Evolutionary conservation across 805 yeast species (phyloP), one percentile per base, ranked within the genome.

Genomic region (Candida insectalens): DNA sequence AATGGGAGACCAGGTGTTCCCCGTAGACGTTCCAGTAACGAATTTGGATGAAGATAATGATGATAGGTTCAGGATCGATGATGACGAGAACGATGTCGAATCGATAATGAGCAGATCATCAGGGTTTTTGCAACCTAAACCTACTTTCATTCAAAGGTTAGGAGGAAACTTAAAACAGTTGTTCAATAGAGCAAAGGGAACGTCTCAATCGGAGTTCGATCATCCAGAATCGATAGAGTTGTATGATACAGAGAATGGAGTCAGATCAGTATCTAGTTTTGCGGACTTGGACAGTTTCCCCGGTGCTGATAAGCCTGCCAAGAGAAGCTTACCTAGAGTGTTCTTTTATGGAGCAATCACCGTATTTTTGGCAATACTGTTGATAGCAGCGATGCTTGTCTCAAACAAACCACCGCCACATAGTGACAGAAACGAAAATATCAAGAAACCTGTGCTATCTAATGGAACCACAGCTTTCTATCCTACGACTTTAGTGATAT

Each of bases 401-500:
- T n/a, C n/a, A n/a, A n/a, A n/a, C n/a, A n/a, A n/a, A n/a, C n/a
- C n/a, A n/a, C n/a, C n/a, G n/a, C n/a, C n/a, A n/a, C n/a, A n/a
- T n/a, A n/a, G n/a, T n/a, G n/a, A n/a, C n/a, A n/a, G n/a, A n/a
- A n/a, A n/a, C n/a, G n/a, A n/a, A n/a, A n/a, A n/a, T n/a, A n/a
- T n/a, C n/a, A 17, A 55, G 58, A 38, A 39, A 46, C 7, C 19
- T 51, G 2, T 42, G 63, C 7, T 53, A 62, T 25, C 19, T 25
- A 84, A 84, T 50, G 81, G 84, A 2, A 79, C 94, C 0, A 75
- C 71, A 41, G 60, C 60, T 3, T 83, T 77, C 53, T 62, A 77
- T 46, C 83, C 92, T n/a, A 75, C 94, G 6, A 88, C 96, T 2
- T 58, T 88, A 2, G 51, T 87, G 30, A 63, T 88, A 2, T 84